Evolutionary conservation across 805 yeast species (phyloP).

Genomic region (Tetrapisispora taiwanensis): DNA sequence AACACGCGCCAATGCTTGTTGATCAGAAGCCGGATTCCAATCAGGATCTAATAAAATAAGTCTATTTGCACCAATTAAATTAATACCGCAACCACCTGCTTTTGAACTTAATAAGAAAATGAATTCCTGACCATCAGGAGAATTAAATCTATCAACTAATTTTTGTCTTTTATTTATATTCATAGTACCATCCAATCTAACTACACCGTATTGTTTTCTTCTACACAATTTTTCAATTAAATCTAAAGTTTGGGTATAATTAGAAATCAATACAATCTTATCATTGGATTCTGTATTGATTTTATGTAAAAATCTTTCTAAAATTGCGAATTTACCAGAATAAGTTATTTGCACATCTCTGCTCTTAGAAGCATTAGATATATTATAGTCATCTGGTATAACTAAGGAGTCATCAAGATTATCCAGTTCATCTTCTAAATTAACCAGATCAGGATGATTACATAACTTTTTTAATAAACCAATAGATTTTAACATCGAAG

Average conservation of each 20-base stretch:
- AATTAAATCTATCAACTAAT: conserved; percentile 81
- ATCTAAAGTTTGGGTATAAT: conserved; percentile 90
- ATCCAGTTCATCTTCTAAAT: conserved; percentile 53
- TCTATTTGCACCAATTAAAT: conserved; percentile 91
- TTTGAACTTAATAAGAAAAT: conserved; percentile 83
- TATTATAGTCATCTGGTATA: conserved; percentile 63
- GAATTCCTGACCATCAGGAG: conserved; percentile 79
- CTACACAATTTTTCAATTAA: conserved; percentile 82
- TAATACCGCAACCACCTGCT: conserved; percentile 99
- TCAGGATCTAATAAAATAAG: conserved; percentile 81
- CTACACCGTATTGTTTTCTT: conserved; percentile 55
- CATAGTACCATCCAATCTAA: conserved; percentile 89
- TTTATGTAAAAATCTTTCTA: conserved; percentile 73
- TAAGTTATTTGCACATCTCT: conserved; percentile 66
- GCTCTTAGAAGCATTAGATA: conserved; percentile 17
- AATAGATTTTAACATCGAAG: conserved; percentile 80
- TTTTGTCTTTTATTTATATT: conserved; percentile 85
- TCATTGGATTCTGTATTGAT: conserved; percentile 79
- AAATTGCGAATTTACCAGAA: conserved; percentile 78
- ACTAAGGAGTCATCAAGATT: conserved; percentile 42
- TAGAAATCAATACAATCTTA: conserved; percentile 88
- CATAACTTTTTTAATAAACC: conserved; percentile 83
- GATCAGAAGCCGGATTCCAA: conserved; percentile 98
- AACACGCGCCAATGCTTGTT: conserved; percentile 93
- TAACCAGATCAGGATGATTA: conserved; percentile 82